Evolutionary conservation across 1,284 basidiomycete genomes (phyloP).

Genomic region (Cryptococcus maquisensis): DNA sequence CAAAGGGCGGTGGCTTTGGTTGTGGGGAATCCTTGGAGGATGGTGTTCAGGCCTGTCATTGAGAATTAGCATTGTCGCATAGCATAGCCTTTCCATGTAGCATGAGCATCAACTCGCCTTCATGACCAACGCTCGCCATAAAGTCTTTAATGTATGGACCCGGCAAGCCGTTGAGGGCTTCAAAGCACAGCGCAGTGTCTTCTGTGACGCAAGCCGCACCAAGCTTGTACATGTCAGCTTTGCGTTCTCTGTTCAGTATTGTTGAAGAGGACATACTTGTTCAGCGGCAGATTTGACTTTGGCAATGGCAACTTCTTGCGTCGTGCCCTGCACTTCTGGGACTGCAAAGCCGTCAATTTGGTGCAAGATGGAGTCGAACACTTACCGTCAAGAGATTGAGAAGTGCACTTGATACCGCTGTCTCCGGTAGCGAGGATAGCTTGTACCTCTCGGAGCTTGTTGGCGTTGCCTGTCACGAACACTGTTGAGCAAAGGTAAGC

Average conservation of each 20-base stretch:
- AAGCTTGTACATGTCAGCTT: slow-evolving; percentile 51
- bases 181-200: slow-evolving; percentile 90
- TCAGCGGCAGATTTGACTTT: slow-evolving; percentile 85
- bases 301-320: slow-evolving; percentile 79
- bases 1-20: slow-evolving; percentile 84
- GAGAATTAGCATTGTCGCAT: not conserved
- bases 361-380: slow-evolving; percentile 1
- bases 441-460: slow-evolving; percentile 87
- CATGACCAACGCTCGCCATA: slow-evolving; percentile 70
- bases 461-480: slow-evolving; percentile 91
- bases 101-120: slow-evolving; percentile 51
- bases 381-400: slow-evolving; percentile 42
- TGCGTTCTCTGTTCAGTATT: not conserved
- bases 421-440: slow-evolving; percentile 43
- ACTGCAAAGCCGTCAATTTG: slow-evolving; percentile 53
- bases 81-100: not conserved
- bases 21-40: slow-evolving; percentile 78
- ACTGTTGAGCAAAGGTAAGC: slow-evolving; percentile 52
- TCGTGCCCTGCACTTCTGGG: slow-evolving; percentile 90
- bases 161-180: slow-evolving; percentile 82
- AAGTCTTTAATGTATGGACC: slow-evolving; percentile 98
- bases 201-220: slow-evolving; percentile 89
- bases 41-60: slow-evolving; percentile 67
- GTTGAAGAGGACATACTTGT: slow-evolving; percentile 53
- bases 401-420: slow-evolving; percentile 39